Percentiles rank a stretch among this genome's conserved stretches.
Conservation (phyloP, 768 basidiomycete genomes). For the Exsudoporus frostii region DNA sequence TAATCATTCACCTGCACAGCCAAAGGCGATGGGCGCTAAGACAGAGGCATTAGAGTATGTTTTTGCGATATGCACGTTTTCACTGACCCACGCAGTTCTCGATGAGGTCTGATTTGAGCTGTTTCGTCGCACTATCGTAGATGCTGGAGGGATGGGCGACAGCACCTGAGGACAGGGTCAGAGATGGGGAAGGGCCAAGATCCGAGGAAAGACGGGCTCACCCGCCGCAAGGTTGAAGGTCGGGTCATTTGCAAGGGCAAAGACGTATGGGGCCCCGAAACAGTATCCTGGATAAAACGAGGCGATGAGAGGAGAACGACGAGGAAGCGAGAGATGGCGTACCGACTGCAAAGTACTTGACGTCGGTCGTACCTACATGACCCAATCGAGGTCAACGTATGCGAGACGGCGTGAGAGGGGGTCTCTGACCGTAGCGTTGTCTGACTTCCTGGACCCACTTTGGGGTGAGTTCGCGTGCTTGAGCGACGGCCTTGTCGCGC, state of each 20-base stretch:
- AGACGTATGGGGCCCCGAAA: slow-evolving; percentile 52
- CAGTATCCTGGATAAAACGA: slow-evolving; percentile 45
- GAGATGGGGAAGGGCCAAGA: not conserved
- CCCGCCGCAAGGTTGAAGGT: slow-evolving; percentile 41
- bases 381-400: not conserved
- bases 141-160: slow-evolving; percentile 51
- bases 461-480: slow-evolving; percentile 40
- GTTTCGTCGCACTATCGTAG: slow-evolving; percentile 8
- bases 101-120: slow-evolving; percentile 47
- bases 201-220: slow-evolving; percentile 15
- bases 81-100: slow-evolving; percentile 44
- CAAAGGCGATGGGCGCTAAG: slow-evolving; percentile 52
- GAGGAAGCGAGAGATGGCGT: not conserved
- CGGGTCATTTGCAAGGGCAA: slow-evolving; percentile 45
- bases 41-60: not conserved
- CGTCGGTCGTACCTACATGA: slow-evolving; percentile 24
- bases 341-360: slow-evolving; percentile 48
- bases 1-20: slow-evolving; percentile 47
- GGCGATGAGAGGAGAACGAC: not conserved
- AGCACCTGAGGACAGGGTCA: slow-evolving; percentile 37
- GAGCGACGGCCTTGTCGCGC: slow-evolving; percentile 34
- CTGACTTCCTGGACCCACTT: slow-evolving; percentile 53
- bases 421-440: slow-evolving; percentile 42
- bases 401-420: slow-evolving; percentile 3
- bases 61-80: not conserved